Evolutionary conservation across 2,329 filamentous ascomycete species (phyloP).

Genomic region (Microdochium paspali): DNA sequence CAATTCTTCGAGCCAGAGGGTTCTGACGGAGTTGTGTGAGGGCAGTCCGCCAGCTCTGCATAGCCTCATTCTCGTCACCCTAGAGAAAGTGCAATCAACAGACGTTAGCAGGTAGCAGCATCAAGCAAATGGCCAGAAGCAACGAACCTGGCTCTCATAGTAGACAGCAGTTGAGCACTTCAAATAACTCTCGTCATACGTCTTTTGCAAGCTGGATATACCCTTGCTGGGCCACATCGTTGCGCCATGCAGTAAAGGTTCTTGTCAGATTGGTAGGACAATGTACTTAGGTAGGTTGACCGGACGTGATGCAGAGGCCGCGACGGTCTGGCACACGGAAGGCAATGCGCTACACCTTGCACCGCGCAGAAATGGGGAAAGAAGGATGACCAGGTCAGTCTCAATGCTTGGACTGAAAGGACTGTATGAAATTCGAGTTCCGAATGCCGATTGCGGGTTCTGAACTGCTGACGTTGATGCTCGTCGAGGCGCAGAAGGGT

Average conservation of each 20-base stretch:
- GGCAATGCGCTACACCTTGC: too few relatives aligned
- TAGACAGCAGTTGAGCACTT: conserved; percentile 93
- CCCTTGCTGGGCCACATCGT: conserved; percentile 43
- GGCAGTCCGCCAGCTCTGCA: conserved; percentile 81
- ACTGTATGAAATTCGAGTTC: not conserved
- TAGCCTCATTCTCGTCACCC: conserved; percentile 86
- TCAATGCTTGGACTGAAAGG: too few relatives aligned
- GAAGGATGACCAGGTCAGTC: too few relatives aligned
- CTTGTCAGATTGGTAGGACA: not conserved
- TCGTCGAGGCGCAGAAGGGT: too few relatives aligned
- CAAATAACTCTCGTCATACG: conserved; percentile 92
- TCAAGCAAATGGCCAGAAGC: not conserved
- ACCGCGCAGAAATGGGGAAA: too few relatives aligned
- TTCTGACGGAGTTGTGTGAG: conserved; percentile 85
- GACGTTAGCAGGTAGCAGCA: conserved; percentile 2
- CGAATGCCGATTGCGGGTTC: not conserved
- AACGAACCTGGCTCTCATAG: conserved; percentile 77
- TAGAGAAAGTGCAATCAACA: conserved; percentile 24
- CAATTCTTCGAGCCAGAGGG: conserved; percentile 64
- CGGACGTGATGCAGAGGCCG: too few relatives aligned
- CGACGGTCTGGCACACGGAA: too few relatives aligned
- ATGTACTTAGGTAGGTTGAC: too few relatives aligned
- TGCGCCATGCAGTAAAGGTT: conserved; percentile 1
- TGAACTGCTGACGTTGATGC: not conserved
- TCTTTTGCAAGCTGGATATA: conserved; percentile 80